Evolutionary conservation across 1,284 basidiomycete genomes (phyloP).

Genomic region (Melanopsichium pennsylvanicum): DNA sequence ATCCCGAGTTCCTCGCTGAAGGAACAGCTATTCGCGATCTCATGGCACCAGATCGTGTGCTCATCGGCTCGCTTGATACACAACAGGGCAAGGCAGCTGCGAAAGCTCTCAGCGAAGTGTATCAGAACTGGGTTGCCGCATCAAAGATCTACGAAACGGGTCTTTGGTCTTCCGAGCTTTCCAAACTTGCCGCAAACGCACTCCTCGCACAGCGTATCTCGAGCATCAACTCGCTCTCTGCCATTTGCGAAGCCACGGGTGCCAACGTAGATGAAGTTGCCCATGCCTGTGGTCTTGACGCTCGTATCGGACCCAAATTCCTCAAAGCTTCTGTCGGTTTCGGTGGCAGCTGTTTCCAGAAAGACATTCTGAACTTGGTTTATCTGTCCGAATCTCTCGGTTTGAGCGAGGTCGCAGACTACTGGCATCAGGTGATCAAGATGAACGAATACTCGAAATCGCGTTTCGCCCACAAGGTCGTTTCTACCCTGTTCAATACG

Average conservation of each 20-base stretch:
- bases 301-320: conserved; percentile 93
- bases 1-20: conserved; percentile 98
- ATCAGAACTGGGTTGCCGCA: conserved; percentile 93
- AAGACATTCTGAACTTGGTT: conserved; percentile 95
- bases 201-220: conserved; percentile 96
- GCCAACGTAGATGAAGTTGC: conserved; percentile 99
- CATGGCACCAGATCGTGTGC: conserved; percentile 87
- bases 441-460: conserved; percentile 65
- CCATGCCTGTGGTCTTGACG: conserved; percentile 89
- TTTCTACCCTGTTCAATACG: conserved; percentile 89
- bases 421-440: conserved; percentile 75
- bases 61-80: conserved; percentile 93
- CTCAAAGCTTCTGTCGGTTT: conserved; percentile 95
- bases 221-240: conserved; percentile 95
- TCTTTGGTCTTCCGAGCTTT: conserved; percentile 97
- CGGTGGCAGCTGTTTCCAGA: conserved; percentile 91
- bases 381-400: conserved; percentile 89
- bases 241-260: conserved; percentile 99
- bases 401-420: conserved; percentile 94
- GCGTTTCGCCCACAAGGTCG: conserved; percentile 67
- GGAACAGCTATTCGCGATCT: conserved; percentile 94
- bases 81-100: conserved; percentile 84
- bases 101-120: conserved; percentile 78
- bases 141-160: conserved; percentile 91
- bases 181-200: conserved; percentile 98